phyloP scores from a whole-genome alignment of 768 basidiomycete species.

The Gloeostereum incarnatum region DNA sequence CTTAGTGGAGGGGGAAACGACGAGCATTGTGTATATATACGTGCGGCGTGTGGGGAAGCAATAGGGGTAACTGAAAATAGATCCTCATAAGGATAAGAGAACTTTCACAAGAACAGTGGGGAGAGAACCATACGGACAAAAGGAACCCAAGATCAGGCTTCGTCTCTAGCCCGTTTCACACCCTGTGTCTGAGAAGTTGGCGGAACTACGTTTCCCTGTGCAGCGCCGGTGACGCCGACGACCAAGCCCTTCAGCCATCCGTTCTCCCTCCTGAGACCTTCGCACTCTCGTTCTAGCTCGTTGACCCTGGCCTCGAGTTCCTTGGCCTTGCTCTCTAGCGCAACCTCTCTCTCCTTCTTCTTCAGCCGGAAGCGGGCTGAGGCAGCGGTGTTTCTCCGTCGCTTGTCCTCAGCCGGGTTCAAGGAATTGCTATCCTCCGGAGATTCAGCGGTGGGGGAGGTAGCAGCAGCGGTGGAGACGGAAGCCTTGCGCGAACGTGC shows the following conservation, averaged over 20 bases:
- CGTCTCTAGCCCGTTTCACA: constrained; percentile 1
- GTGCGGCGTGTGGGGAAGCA: no score
- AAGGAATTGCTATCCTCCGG: constrained; percentile 20
- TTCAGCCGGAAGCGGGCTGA: constrained; percentile 90
- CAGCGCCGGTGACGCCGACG: constrained; percentile 77
- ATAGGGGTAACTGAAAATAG: no score
- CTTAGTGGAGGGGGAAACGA: no score
- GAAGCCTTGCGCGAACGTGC: constrained; percentile 46
- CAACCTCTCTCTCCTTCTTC: constrained; percentile 93
- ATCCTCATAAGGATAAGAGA: no score
- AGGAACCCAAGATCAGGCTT: constrained; percentile 5
- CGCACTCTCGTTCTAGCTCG: constrained; percentile 88
- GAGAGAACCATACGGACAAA: neutral
- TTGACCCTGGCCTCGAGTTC: constrained; percentile 73
- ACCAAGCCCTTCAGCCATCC: constrained; percentile 89
- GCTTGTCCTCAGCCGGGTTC: constrained; percentile 76
- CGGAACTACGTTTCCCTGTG: constrained; percentile 17
- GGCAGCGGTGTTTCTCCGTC: constrained; percentile 88
- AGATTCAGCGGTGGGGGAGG: constrained; percentile 25
- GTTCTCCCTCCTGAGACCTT: constrained; percentile 80
- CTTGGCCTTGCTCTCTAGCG: constrained; percentile 77
- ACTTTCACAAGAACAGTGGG: neutral
- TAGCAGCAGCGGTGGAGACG: constrained; percentile 23
- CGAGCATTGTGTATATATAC: no score
- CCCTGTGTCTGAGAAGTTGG: neutral